Conservation (phyloP, 179 eudicot genomes). For the Kewa caespitosa region DNA sequence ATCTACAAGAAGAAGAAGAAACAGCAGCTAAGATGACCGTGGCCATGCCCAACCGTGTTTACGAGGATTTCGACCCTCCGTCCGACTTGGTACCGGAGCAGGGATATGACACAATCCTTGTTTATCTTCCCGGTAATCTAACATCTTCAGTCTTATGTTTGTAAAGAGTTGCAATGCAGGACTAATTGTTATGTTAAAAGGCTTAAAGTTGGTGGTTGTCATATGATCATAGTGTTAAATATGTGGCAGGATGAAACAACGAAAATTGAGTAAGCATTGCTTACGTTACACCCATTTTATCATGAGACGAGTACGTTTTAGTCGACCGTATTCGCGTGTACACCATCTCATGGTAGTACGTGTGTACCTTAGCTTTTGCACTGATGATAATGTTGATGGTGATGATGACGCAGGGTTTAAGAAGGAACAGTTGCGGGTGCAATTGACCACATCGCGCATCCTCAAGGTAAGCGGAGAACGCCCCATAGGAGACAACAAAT, state of each 20-base stretch:
- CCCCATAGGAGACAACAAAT: constrained; percentile 41
- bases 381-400: too few species aligned
- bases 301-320: too few species aligned
- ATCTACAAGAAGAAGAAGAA: not conserved
- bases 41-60: constrained; percentile 20
- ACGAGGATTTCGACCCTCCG: constrained; percentile 38
- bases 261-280: too few species aligned
- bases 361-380: too few species aligned
- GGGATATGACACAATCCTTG: constrained; percentile 40
- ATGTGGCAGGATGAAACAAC: too few species aligned
- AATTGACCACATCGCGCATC: constrained; percentile 31
- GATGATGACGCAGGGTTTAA: constrained; percentile 41
- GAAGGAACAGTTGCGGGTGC: constrained; percentile 65
- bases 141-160: not conserved
- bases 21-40: not conserved
- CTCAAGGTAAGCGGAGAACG: constrained; percentile 59
- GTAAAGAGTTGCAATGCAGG: too few species aligned
- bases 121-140: constrained; percentile 46
- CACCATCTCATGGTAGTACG: too few species aligned
- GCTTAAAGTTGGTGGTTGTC: too few species aligned
- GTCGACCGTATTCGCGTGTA: too few species aligned
- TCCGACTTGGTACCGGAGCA: constrained; percentile 30
- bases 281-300: too few species aligned
- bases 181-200: too few species aligned
- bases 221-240: too few species aligned